Percentiles rank a stretch among this genome's conserved stretches.
Conservation (phyloP, 2,329 filamentous ascomycete species). For the Didymosphaeria variabile region DNA sequence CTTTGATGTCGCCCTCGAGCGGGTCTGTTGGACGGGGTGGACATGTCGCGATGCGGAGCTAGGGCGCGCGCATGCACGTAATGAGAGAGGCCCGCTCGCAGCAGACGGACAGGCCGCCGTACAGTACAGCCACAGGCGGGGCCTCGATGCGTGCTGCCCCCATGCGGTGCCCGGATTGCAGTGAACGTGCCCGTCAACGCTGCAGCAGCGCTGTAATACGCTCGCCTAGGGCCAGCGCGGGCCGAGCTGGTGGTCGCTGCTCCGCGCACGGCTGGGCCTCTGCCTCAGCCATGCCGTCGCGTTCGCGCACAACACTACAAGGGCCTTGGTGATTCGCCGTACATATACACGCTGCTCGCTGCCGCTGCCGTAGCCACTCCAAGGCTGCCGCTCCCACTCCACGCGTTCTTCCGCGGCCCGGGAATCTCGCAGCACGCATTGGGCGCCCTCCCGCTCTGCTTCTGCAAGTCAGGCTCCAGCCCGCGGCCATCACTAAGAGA, state of each 20-base stretch:
- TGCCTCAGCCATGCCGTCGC: constrained; percentile 17
- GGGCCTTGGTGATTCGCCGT: constrained; percentile 13
- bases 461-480: constrained; percentile 13
- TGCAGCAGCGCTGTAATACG: constrained; percentile 16
- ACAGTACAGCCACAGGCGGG: constrained; percentile 13
- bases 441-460: constrained; percentile 10
- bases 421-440: constrained; percentile 16
- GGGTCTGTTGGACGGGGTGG: not conserved
- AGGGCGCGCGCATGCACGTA: constrained; percentile 13
- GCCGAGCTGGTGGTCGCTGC: constrained; percentile 14
- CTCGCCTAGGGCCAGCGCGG: constrained; percentile 20
- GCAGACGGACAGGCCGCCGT: constrained; percentile 4
- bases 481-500: constrained; percentile 10
- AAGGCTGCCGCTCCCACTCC: constrained; percentile 17
- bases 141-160: not conserved
- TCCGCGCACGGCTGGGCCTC: constrained; percentile 27
- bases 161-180: constrained; percentile 4
- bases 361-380: constrained; percentile 12
- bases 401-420: constrained; percentile 18
- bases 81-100: no score
- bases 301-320: not conserved
- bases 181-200: not conserved
- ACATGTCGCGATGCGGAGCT: constrained; percentile 11
- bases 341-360: constrained; percentile 13
- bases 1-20: not conserved